Evolutionary conservation across 495 filamentous ascomycete species (phyloP).

Genomic region (Penicillium roqueforti): DNA sequence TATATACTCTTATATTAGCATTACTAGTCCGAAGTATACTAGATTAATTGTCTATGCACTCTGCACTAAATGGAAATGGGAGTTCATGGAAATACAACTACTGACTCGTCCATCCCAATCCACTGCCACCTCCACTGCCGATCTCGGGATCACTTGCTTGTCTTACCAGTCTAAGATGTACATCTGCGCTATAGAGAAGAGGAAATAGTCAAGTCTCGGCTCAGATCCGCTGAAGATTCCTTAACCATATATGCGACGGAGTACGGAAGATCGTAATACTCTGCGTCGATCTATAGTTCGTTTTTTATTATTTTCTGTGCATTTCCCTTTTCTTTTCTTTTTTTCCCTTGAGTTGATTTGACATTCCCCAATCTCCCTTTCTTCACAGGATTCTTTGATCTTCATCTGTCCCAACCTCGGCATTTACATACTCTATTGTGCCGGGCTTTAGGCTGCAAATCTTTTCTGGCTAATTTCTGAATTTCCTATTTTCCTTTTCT

Average conservation of each 20-base stretch:
- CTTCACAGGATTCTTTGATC: conserved; percentile 22
- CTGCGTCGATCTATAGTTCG: conserved; percentile 29
- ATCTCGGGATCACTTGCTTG: conserved; percentile 38
- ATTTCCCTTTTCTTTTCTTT: conserved; percentile 19
- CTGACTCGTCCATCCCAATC: too few relatives aligned
- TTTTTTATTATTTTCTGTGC: conserved; percentile 7
- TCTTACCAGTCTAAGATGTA: conserved; percentile 18
- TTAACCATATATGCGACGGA: conserved; percentile 25
- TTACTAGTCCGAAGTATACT: too few relatives aligned
- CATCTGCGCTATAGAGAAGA: not conserved
- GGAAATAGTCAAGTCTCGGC: not conserved
- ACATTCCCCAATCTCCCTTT: conserved; percentile 4
- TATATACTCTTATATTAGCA: conserved; percentile 3
- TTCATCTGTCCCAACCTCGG: conserved; percentile 24
- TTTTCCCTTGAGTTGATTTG: not conserved
- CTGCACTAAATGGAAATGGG: too few relatives aligned
- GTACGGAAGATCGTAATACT: conserved; percentile 26
- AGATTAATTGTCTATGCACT: too few relatives aligned
- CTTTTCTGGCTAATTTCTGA: not conserved
- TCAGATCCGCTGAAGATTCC: conserved; percentile 32
- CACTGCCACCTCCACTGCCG: conserved; percentile 34
- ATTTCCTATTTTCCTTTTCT: not conserved
- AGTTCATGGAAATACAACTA: too few relatives aligned
- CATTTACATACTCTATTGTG: conserved; percentile 20
- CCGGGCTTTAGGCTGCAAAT: conserved; percentile 4